Evolutionary conservation across 306 rosid species (phyloP).

Genomic region (Abrus precatorius): DNA sequence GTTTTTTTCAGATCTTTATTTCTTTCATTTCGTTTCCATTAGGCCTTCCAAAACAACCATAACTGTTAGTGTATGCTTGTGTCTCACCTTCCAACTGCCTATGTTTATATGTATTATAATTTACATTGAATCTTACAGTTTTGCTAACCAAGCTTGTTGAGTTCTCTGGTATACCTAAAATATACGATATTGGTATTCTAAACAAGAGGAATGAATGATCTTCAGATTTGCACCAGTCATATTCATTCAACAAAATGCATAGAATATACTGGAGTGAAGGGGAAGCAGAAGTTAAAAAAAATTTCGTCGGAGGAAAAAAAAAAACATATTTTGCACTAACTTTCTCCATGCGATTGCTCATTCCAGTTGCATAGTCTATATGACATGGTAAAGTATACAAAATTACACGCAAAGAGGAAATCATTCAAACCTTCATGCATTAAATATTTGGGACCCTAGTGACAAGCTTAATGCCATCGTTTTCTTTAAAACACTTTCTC

Average conservation of each 20-base stretch:
- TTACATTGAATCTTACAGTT: conserved; percentile 50
- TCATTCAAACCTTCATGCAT: conserved; percentile 27
- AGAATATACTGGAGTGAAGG: neutral
- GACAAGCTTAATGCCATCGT: conserved; percentile 26
- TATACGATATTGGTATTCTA: neutral
- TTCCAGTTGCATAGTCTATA: conserved; percentile 36
- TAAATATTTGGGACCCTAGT: neutral
- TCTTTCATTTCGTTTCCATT: conserved; percentile 24
- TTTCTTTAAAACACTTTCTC: neutral
- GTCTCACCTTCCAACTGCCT: conserved; percentile 30
- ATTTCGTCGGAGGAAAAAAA: conserved; percentile 1
- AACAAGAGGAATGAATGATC: conserved; percentile 22
- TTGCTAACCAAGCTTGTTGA: conserved; percentile 42
- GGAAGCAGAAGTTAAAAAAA: conserved; percentile 1
- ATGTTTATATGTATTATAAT: conserved; percentile 44
- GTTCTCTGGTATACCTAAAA: conserved; percentile 38
- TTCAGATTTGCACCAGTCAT: conserved; percentile 21
- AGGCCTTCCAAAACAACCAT: conserved; percentile 13
- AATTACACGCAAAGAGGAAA: conserved; percentile 36
- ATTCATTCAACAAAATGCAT: neutral
- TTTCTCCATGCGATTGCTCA: conserved; percentile 10
- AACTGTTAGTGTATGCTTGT: conserved; percentile 33
- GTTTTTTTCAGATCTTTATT: conserved; percentile 33
- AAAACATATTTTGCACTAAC: conserved; percentile 32
- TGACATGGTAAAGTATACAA: conserved; percentile 41